These are phyloP conservation scores for Pseudogymnoascus sp. DNA, from an alignment of 2,329 filamentous ascomycete species.

Conservation along the genomic window DNA sequence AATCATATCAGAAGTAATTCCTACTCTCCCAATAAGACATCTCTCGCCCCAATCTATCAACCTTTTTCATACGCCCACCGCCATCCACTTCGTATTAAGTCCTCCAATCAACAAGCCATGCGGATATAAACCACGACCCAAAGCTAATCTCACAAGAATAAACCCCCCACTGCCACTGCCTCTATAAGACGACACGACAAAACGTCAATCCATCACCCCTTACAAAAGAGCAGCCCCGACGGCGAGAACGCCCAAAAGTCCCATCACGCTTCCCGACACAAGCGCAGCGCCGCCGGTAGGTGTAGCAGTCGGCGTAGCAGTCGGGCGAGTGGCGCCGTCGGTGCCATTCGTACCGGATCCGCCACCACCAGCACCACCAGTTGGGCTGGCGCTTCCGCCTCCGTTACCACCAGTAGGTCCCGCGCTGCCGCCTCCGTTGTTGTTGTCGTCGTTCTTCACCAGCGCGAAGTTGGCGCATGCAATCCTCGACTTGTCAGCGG, in stretches of 20 bases:
- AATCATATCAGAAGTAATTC: not conserved
- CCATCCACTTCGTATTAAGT: not conserved
- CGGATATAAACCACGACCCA: not conserved
- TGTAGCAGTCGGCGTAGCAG: not conserved
- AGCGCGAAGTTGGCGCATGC: slow-evolving; percentile 53
- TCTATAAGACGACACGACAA: not conserved
- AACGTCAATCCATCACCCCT: too few relatives aligned
- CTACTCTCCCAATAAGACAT: not conserved
- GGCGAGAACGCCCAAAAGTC: not conserved
- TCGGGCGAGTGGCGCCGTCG: not conserved
- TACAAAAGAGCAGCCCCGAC: not conserved
- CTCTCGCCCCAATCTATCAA: not conserved
- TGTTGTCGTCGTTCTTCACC: not conserved
- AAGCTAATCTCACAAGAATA: not conserved
- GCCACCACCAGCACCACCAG: not conserved
- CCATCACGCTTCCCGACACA: not conserved
- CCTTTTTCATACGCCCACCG: not conserved
- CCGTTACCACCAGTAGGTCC: not conserved
- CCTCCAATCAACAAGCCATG: not conserved
- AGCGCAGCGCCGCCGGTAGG: not conserved
- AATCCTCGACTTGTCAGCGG: slow-evolving; percentile 54
- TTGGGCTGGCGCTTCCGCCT: not conserved
- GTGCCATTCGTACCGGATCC: not conserved
- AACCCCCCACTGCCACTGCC: not conserved
- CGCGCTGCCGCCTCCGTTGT: not conserved